These are phyloP conservation scores for Chondrostereum purpureum DNA, from an alignment of 1,284 basidiomycete genomes.

Conservation along the genomic window DNA sequence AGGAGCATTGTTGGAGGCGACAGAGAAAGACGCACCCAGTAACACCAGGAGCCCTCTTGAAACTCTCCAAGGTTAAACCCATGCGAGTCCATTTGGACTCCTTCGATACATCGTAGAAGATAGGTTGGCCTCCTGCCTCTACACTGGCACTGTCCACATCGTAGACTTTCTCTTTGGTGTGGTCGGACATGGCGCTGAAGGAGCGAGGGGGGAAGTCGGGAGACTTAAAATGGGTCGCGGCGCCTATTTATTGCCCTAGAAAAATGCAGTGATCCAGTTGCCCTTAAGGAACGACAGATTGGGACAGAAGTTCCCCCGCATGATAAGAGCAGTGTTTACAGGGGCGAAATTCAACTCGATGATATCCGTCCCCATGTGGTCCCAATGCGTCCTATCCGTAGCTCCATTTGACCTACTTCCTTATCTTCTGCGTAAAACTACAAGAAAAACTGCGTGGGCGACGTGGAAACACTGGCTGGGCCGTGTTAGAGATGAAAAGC, in stretches of 20 bases:
- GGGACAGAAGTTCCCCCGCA: too few relatives aligned
- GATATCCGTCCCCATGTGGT: background rate
- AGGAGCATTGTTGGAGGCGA: background rate
- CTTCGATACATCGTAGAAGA: constrained; percentile 37
- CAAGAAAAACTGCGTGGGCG: too few relatives aligned
- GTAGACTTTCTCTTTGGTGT: background rate
- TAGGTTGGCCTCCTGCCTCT: background rate
- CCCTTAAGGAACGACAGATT: background rate
- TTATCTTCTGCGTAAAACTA: too few relatives aligned
- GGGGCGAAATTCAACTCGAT: background rate
- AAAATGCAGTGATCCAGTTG: background rate
- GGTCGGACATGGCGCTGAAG: background rate
- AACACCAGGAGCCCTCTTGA: constrained; percentile 37
- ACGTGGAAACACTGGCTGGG: too few relatives aligned
- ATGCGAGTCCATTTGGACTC: constrained; percentile 33
- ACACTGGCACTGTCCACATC: background rate
- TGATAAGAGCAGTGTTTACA: background rate
- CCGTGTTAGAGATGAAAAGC: too few relatives aligned
- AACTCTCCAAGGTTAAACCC: constrained; percentile 33
- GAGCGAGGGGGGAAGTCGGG: background rate
- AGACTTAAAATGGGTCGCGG: background rate
- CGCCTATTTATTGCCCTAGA: too few relatives aligned
- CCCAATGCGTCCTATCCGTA: too few relatives aligned
- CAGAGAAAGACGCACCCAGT: constrained; percentile 28
- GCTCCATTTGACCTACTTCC: too few relatives aligned